These are phyloP conservation scores for Allomyces javanicus DNA, from an alignment of 192 early-diverging fungal genomes.

Conservation along the genomic window DNA sequence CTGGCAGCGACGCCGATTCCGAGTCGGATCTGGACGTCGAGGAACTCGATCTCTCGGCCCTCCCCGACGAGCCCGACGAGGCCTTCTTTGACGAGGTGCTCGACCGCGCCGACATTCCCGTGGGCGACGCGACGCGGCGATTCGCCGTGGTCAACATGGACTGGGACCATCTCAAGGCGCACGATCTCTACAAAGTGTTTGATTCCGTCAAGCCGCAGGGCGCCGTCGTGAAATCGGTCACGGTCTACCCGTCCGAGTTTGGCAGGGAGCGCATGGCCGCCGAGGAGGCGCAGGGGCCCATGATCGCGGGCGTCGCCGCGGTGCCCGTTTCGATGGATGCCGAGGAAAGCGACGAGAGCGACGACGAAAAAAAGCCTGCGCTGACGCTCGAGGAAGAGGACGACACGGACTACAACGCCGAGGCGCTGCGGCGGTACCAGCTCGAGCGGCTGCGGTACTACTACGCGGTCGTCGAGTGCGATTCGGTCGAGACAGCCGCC, in stretches of 20 bases:
- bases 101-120: conserved; percentile 13
- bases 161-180: conserved; percentile 80
- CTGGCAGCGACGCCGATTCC: conserved; percentile 9
- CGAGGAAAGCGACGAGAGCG: conserved; percentile 5
- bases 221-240: conserved; percentile 50
- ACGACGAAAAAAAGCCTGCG: conserved; percentile 12
- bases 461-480: conserved; percentile 88
- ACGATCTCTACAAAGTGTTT: conserved; percentile 70
- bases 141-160: conserved; percentile 85
- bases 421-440: conserved; percentile 74
- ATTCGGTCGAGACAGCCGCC: conserved; percentile 59
- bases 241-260: conserved; percentile 75
- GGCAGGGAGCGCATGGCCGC: conserved; percentile 52
- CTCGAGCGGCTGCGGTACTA: conserved; percentile 74
- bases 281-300: conserved; percentile 57
- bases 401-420: conserved; percentile 62
- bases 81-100: neutral
- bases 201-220: conserved; percentile 57
- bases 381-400: conserved; percentile 30
- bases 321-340: conserved; percentile 9
- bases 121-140: conserved; percentile 42
- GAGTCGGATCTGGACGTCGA: conserved; percentile 19
- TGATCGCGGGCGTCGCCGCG: conserved; percentile 39
- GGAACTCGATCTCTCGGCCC: conserved; percentile 20
- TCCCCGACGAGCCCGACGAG: conserved; percentile 15